These are phyloP conservation scores for Tausonia pullulans DNA, from an alignment of 1,284 basidiomycete species.

Conservation along the genomic window DNA sequence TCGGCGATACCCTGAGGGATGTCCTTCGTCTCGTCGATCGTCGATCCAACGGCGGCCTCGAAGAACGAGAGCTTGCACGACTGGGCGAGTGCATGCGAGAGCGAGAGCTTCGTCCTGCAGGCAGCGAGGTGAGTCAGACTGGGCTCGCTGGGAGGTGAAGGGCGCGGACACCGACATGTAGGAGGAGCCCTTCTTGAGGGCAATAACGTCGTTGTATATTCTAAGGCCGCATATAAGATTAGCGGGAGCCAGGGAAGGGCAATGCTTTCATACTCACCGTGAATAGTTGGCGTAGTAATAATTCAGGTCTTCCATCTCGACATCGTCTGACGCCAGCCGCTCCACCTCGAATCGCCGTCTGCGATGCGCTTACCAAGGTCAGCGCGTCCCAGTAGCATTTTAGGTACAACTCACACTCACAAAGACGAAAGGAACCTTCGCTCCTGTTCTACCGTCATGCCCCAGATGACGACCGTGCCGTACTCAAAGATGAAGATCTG, in stretches of 20 bases:
- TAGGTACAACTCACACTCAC: slow-evolving; percentile 41
- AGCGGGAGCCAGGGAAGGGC: slow-evolving; percentile 14
- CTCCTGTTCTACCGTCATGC: slow-evolving; percentile 88
- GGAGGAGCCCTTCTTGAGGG: slow-evolving; percentile 81
- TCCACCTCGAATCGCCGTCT: slow-evolving; percentile 90
- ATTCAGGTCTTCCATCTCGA: slow-evolving; percentile 94
- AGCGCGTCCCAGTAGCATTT: too few species aligned
- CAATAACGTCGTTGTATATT: slow-evolving; percentile 98
- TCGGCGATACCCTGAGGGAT: slow-evolving; percentile 88
- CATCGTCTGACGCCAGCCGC: slow-evolving; percentile 64
- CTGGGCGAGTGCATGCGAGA: slow-evolving; percentile 90
- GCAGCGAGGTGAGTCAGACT: slow-evolving; percentile 18
- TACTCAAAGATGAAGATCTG: slow-evolving; percentile 92
- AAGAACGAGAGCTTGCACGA: slow-evolving; percentile 95
- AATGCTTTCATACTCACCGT: slow-evolving; percentile 44
- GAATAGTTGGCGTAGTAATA: slow-evolving; percentile 96
- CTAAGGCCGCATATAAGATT: slow-evolving; percentile 28
- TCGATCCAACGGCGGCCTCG: slow-evolving; percentile 82
- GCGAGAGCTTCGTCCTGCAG: slow-evolving; percentile 79
- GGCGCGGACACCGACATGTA: slow-evolving; percentile 61
- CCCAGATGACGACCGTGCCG: slow-evolving; percentile 85
- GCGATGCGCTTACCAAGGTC: slow-evolving; percentile 3
- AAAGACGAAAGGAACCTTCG: slow-evolving; percentile 75
- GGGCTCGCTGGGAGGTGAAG: neutral
- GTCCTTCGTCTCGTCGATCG: slow-evolving; percentile 93